A percentile compares a stretch with the other conserved stretches of the same genome.
phyloP scores from a whole-genome alignment of 352 stramenopile species.

The Elongisporangium senticosum region DNA sequence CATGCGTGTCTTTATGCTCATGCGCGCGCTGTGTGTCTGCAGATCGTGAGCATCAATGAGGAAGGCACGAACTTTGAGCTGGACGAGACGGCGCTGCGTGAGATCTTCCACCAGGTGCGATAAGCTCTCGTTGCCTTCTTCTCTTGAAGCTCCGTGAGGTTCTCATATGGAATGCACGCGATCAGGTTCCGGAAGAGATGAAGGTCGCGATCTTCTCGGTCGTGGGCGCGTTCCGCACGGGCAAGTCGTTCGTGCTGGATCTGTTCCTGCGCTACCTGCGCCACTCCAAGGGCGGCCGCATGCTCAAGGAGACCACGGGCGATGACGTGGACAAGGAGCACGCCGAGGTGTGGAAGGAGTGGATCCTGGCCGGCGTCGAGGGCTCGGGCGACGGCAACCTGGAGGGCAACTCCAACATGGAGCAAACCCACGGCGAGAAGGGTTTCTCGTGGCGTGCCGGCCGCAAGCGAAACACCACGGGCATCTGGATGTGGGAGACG shows the following conservation, averaged over 20 bases:
- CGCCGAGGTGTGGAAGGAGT: constrained; percentile 58
- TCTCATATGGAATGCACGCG: neutral
- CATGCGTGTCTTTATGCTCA: neutral
- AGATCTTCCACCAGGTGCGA: constrained; percentile 61
- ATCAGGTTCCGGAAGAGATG: constrained; percentile 83
- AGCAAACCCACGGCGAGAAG: constrained; percentile 68
- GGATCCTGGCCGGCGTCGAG: constrained; percentile 53
- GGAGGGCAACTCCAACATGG: constrained; percentile 81
- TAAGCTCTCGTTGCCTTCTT: no score
- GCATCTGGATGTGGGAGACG: constrained; percentile 99
- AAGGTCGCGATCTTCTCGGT: constrained; percentile 98
- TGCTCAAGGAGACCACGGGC: constrained; percentile 28
- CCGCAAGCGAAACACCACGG: constrained; percentile 96
- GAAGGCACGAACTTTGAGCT: constrained; percentile 85
- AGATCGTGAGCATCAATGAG: constrained; percentile 87
- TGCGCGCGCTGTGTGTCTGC: neutral
- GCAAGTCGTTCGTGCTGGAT: constrained; percentile 98
- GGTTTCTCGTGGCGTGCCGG: constrained; percentile 97
- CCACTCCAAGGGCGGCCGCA: constrained; percentile 44
- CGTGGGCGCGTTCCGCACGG: constrained; percentile 97
- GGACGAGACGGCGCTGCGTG: constrained; percentile 57
- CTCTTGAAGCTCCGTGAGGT: neutral
- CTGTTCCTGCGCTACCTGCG: constrained; percentile 97
- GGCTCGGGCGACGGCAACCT: constrained; percentile 50
- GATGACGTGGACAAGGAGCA: constrained; percentile 37